A percentile compares a stretch with the other conserved stretches of the same genome.
Conservation (phyloP, 2,329 filamentous ascomycete species). For the Botrytis fragariae region DNA sequence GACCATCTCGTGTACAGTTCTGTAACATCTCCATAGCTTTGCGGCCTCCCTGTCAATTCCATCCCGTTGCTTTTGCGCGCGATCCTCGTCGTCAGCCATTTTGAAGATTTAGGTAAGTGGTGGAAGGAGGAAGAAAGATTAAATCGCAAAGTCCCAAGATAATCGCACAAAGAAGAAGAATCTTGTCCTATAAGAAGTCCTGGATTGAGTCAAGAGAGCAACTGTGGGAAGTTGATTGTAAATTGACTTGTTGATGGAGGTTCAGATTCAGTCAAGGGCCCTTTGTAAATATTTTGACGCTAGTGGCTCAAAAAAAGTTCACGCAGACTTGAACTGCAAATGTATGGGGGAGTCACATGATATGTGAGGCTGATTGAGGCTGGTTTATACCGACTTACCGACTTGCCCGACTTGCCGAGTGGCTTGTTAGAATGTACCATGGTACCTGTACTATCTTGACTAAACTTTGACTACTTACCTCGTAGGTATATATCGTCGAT, state of each 20-base stretch:
- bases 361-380: background rate
- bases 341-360: constrained; percentile 8
- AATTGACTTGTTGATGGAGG: background rate
- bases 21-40: constrained; percentile 89
- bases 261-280: background rate
- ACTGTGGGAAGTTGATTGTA: background rate
- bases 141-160: too few species aligned
- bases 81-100: constrained; percentile 37
- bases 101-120: constrained; percentile 9
- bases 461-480: background rate
- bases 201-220: too few species aligned
- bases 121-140: background rate
- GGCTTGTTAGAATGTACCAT: background rate
- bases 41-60: constrained; percentile 46
- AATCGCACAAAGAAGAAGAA: background rate
- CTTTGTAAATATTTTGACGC: constrained; percentile 18
- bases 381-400: background rate
- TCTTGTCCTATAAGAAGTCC: background rate
- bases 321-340: background rate
- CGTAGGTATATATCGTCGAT: background rate
- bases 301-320: constrained; percentile 18
- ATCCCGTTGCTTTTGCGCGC: constrained; percentile 34
- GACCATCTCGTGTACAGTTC: constrained; percentile 94
- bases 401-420: background rate
- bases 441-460: background rate